Base-by-base conservation (phyloP, 2,329 filamentous ascomycete species). In the Aspergillus unguis region DNA sequence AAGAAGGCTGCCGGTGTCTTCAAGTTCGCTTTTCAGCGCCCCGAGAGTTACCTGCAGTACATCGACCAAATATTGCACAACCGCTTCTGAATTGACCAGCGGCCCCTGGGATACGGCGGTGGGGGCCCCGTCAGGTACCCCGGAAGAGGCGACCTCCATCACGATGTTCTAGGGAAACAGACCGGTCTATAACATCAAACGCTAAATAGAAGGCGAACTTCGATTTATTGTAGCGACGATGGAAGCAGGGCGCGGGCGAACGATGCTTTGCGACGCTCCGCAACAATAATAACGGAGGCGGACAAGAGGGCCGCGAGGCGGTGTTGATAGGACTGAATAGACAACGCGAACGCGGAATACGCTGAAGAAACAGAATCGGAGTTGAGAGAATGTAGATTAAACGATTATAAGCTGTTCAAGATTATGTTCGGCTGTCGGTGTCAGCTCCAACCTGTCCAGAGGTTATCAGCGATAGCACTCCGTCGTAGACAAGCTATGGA, bases 1-100 rank as follows among this genome's bases (percentile, higher is more conserved):
- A 57, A 99, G 80, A 72, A 99, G 78, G 76, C 90, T 96, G 57
- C 89, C 91, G 11, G 85, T 77, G 58, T 83, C 82, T 70, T 92
- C 85, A 50, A 99, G 83, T 67, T 99, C 92, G 57, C 84, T 79
- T 67, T 85, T 84, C 52, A 83, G 83, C 62, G 89, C 87, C 60
- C 88, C 88, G 44, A 92, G 80, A 58, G 87, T 87, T 53, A 88
- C 82, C 70, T 85, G 81, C 61, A 90, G 82, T 53, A 92, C 82
- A 54, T 84, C 80, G 36, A 80, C 80, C 56, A 92, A 77, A 71
- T 92, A 85, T 54, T 91, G 85, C 59, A 92, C 79, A 47, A 92
- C 79, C 61, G 82, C 75, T 58, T 75, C 77, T n/a, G 87, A 83
- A 64, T 91, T 87, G 67, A 89, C 66, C 48, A 70, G 61, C 44